These are phyloP conservation scores for Papiliotrema terrestris DNA, from an alignment of 1,284 basidiomycete species.

Conservation along the genomic window DNA sequence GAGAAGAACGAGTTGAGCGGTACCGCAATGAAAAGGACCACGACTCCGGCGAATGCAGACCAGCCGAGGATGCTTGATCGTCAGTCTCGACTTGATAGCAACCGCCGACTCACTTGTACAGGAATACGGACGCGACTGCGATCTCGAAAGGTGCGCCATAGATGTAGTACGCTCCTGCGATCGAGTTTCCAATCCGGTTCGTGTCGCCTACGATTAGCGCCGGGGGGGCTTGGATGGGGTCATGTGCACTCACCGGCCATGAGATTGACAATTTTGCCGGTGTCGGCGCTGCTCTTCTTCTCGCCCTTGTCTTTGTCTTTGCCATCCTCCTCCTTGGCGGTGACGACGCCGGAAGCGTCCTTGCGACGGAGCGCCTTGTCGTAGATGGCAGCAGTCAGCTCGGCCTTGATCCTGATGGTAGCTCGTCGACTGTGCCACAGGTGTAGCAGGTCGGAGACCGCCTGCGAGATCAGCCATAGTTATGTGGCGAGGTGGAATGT, in stretches of 20 bases:
- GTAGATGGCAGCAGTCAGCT: slow-evolving; percentile 75
- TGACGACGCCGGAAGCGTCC: slow-evolving; percentile 74
- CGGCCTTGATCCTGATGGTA: slow-evolving; percentile 62
- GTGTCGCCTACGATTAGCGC: slow-evolving; percentile 23
- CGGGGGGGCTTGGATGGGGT: background rate
- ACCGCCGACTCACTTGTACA: slow-evolving; percentile 63
- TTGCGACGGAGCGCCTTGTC: slow-evolving; percentile 82
- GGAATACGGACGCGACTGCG: slow-evolving; percentile 65
- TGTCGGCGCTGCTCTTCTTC: slow-evolving; percentile 47
- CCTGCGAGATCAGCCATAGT: slow-evolving; percentile 50
- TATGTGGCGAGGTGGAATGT: too few relatives aligned
- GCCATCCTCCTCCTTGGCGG: slow-evolving; percentile 53
- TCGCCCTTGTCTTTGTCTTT: slow-evolving; percentile 50
- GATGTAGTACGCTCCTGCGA: slow-evolving; percentile 47
- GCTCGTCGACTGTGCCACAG: slow-evolving; percentile 74
- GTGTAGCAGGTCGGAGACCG: slow-evolving; percentile 69
- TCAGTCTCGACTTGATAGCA: slow-evolving; percentile 4
- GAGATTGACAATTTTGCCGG: slow-evolving; percentile 53
- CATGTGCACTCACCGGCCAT: slow-evolving; percentile 44
- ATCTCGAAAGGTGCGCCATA: slow-evolving; percentile 77
- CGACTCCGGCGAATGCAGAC: slow-evolving; percentile 78
- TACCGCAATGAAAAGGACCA: slow-evolving; percentile 68
- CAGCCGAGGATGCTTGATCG: slow-evolving; percentile 67
- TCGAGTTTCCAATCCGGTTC: slow-evolving; percentile 33
- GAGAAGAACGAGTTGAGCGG: slow-evolving; percentile 53